Evolutionary conservation across 1,284 basidiomycete species (phyloP), one percentile per base, ranked within the genome.

Genomic region (Naganishia sp.): DNA sequence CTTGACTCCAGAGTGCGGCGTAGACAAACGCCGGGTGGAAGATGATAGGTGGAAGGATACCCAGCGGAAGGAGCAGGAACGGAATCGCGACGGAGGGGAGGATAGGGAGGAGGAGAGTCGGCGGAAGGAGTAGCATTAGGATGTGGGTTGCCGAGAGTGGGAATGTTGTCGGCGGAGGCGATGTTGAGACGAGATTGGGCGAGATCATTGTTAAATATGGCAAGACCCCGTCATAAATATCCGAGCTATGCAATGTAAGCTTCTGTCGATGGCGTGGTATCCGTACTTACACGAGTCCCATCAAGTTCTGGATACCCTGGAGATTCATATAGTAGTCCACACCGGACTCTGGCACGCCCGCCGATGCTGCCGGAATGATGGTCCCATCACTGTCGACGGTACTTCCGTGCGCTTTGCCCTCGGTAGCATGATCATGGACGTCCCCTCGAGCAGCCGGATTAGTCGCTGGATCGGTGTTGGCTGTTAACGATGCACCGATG

Each of bases 261-360:
- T 52, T 43, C 11, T 6, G 4, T 53, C 28, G 11, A 50, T 10
- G 13, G 36, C 23, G 23, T 39, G 31, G 21, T 18, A n/a, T 7
- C 25, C 15, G 28, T 6, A 74, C 77, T 71, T 57, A 77, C 77
- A 77, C 69, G 15, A 76, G 65, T 7, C 79, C 79, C 79, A 81
- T 80, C 31, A 80, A 72, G 69, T 81, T 81, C 71, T 81, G 80
- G 57, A 81, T 80, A 2, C 78, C 79, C 65, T 80, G 80, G 21
- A 81, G 64, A 68, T 81, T 81, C 77, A 79, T 77, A 63, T 75
- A 78, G 55, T 79, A 79, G 64, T 80, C 79, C 65, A 79, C 75
- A 2, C 73, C 72, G 53, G 71, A 75, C 67, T 79, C 77, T 1
- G 75, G 75, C 60, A 77, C 74, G 61, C 75, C 75, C 1, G 75